phyloP scores from a whole-genome alignment of 345 rosid species.

The Isatis tinctoria region DNA sequence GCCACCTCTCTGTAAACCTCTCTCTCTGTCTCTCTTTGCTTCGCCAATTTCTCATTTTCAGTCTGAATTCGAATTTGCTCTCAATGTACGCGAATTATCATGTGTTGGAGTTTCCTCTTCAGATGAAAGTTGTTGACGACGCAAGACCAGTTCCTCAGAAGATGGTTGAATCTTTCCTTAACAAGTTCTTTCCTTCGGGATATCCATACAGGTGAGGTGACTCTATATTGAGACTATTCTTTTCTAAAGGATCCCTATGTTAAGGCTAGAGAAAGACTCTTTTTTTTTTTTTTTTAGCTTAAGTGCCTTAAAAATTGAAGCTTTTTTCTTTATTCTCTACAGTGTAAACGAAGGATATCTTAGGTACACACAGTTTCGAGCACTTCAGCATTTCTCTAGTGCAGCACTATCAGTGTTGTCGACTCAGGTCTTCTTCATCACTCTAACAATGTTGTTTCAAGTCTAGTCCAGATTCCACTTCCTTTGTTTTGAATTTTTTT shows the following conservation, averaged over 20 bases:
- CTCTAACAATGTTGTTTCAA: not conserved
- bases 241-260: not conserved
- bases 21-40: not conserved
- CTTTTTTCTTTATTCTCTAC: slow-evolving; percentile 2
- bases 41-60: not conserved
- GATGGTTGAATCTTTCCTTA: slow-evolving; percentile 67
- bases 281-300: not conserved
- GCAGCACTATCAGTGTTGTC: slow-evolving; percentile 86
- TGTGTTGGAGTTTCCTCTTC: not conserved
- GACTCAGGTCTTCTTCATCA: slow-evolving; percentile 69
- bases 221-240: not conserved
- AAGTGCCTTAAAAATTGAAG: not conserved
- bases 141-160: slow-evolving; percentile 54
- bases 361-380: slow-evolving; percentile 85
- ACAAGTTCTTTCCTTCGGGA: slow-evolving; percentile 87
- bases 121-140: slow-evolving; percentile 77
- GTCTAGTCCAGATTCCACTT: not conserved
- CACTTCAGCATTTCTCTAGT: slow-evolving; percentile 80
- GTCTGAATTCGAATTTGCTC: too few relatives aligned
- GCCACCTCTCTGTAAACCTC: slow-evolving; percentile 59
- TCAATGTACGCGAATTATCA: not conserved
- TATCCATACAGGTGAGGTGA: slow-evolving; percentile 75
- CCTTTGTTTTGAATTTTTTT: too few relatives aligned
- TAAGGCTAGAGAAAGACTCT: not conserved
- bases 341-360: slow-evolving; percentile 96